Base-by-base conservation (phyloP, 805 yeast genomes). In the Komagataella populi region DNA sequence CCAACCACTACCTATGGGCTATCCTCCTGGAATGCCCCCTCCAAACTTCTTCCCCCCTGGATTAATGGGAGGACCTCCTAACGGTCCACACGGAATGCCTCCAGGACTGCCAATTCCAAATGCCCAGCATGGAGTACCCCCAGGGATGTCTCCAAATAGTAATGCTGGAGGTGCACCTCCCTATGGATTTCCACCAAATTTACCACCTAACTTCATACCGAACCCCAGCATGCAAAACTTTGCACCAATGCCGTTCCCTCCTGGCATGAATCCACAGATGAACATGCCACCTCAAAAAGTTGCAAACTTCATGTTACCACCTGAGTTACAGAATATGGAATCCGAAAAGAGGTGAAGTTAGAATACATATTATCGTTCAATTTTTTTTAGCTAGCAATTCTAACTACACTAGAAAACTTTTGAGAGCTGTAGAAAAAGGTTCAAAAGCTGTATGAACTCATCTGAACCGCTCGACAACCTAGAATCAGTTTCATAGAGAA, bases 401-500 rank as follows among this genome's bases (percentile, higher is more conserved):
- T 30, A 30, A 30, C 39, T 30, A 23, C 17, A 10, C 39, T 56
- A 61, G 47, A 70, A 57, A 36, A 66, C 56, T 52, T 68, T 65
- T 4, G 84, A 72, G n/a, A 83, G 67, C 55, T 78, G 72, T 8
- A 76, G 60, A 30, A 79, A 59, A 56, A 88, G 70, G 58, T 86
- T 84, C 56, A 91, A 72, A 20, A 93, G 60, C 59, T 87, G 96
- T 24, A 91, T 69, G 53, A 85, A 87, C 63, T 91, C 99, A 59
- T 89, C 95, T 3, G 96, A 79, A 14, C 99, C 99, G 60, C 81
- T 87, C 51, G 81, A 76, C 51, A 91, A 70, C 50, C 81, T 76
- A 49, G 78, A 76, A 63, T 91, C 98, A 0, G 87, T 74, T 46
- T 81, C 84, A 58, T 89, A 87, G 23, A 93, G 65, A 5, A 80